These are phyloP conservation scores for Nemania diffusa DNA, from an alignment of 2,329 filamentous ascomycete genomes.

Conservation along the genomic window DNA sequence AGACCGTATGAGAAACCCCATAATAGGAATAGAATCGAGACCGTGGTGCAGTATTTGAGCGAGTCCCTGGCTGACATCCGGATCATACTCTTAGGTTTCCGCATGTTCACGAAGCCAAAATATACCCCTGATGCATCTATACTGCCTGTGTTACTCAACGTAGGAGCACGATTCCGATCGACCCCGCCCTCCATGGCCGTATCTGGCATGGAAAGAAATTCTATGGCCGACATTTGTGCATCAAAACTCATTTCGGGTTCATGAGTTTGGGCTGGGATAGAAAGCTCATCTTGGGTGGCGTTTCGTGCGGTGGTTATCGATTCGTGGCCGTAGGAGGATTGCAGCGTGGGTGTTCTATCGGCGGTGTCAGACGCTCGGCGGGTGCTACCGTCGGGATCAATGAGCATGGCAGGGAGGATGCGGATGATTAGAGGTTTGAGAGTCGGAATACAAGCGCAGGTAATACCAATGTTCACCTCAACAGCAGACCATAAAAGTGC, in stretches of 20 bases:
- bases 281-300: slow-evolving; percentile 23
- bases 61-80: slow-evolving; percentile 71
- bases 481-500: slow-evolving; percentile 95
- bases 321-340: slow-evolving; percentile 40
- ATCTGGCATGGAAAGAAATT: slow-evolving; percentile 60
- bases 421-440: slow-evolving; percentile 84
- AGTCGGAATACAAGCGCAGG: slow-evolving; percentile 91
- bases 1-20: slow-evolving; percentile 94
- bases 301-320: slow-evolving; percentile 24
- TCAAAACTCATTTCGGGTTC: slow-evolving; percentile 41
- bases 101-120: slow-evolving; percentile 82
- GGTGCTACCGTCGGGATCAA: slow-evolving; percentile 60
- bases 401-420: slow-evolving; percentile 66
- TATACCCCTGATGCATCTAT: slow-evolving; percentile 63
- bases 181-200: slow-evolving; percentile 38
- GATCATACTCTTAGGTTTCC: slow-evolving; percentile 75
- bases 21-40: slow-evolving; percentile 84
- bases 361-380: slow-evolving; percentile 46
- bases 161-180: slow-evolving; percentile 43
- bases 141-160: slow-evolving; percentile 52
- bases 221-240: slow-evolving; percentile 52
- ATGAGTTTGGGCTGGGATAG: slow-evolving; percentile 33
- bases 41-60: slow-evolving; percentile 76
- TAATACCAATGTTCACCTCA: slow-evolving; percentile 90
- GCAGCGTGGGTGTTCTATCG: slow-evolving; percentile 43